These are phyloP conservation scores for Cichorium intybus DNA, from an alignment of 140 eudicot species.

Conservation along the genomic window DNA sequence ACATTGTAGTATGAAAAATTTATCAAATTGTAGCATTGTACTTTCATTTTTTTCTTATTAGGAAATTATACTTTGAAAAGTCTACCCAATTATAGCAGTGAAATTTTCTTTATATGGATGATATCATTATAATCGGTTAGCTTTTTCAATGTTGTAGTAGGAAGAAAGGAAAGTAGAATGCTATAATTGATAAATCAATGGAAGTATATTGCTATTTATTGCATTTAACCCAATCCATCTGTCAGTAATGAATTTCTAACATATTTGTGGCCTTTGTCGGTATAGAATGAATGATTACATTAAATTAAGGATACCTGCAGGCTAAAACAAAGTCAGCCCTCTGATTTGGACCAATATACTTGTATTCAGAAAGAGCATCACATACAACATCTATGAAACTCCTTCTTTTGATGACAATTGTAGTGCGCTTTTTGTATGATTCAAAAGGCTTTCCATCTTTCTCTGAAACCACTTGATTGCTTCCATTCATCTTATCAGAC, in stretches of 20 bases:
- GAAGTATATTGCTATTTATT: no score
- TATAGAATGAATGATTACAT: not conserved
- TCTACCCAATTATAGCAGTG: no score
- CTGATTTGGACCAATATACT: conserved; percentile 78
- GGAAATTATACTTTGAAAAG: no score
- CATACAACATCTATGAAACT: conserved; percentile 69
- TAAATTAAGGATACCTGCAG: conserved; percentile 54
- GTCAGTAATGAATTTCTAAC: not conserved
- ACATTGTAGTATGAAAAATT: no score
- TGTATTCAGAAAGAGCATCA: conserved; percentile 72
- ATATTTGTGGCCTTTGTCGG: not conserved
- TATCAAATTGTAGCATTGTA: no score
- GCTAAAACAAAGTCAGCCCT: conserved; percentile 77
- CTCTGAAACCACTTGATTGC: conserved; percentile 20
- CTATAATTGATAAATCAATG: not conserved
- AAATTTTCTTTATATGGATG: no score
- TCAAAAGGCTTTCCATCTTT: conserved; percentile 52
- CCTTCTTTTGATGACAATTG: conserved; percentile 54
- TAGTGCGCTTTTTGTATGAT: conserved; percentile 72
- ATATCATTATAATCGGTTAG: no score
- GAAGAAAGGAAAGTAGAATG: not conserved
- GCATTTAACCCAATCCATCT: not conserved
- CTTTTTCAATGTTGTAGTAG: no score
- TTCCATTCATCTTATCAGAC: conserved; percentile 26
- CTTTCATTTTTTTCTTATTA: no score